Conservation (phyloP, 31 red algal species). For the Endocladia muricata region DNA sequence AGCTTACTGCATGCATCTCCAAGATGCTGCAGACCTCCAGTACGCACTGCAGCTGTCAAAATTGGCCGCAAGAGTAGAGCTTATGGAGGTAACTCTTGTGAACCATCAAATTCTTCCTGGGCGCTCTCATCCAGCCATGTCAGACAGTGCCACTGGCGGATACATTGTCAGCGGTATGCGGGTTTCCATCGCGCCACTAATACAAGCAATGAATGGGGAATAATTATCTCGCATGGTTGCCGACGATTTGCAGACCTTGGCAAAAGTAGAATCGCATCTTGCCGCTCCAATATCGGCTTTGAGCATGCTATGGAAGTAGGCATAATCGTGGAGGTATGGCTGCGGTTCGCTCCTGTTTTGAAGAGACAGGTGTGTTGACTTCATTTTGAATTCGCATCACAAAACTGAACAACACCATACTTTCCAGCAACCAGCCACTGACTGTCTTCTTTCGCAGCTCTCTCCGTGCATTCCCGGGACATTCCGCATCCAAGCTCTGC, state of each 20-base stretch:
- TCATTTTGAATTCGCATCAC: constrained; percentile 45
- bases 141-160: constrained; percentile 65
- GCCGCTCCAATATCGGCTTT: not conserved
- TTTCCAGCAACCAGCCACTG: constrained; percentile 92
- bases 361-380: no score
- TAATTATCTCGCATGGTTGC: no score
- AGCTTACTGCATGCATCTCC: constrained; percentile 56
- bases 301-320: no score
- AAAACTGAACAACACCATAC: constrained; percentile 92
- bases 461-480: not conserved
- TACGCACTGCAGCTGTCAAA: constrained; percentile 61
- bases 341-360: no score
- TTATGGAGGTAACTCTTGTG: constrained; percentile 41
- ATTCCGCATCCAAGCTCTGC: constrained; percentile 93
- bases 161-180: constrained; percentile 47
- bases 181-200: constrained; percentile 18
- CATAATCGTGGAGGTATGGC: no score
- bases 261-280: no score
- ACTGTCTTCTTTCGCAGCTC: constrained; percentile 48
- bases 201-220: no score
- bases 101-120: constrained; percentile 61
- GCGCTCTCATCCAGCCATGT: constrained; percentile 54
- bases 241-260: no score
- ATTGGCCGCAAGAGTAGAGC: constrained; percentile 57
- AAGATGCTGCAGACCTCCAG: constrained; percentile 58